Percentiles rank a stretch among this genome's conserved stretches.
phyloP scores from a whole-genome alignment of 768 basidiomycete species.

The Tricholoma furcatifolium region DNA sequence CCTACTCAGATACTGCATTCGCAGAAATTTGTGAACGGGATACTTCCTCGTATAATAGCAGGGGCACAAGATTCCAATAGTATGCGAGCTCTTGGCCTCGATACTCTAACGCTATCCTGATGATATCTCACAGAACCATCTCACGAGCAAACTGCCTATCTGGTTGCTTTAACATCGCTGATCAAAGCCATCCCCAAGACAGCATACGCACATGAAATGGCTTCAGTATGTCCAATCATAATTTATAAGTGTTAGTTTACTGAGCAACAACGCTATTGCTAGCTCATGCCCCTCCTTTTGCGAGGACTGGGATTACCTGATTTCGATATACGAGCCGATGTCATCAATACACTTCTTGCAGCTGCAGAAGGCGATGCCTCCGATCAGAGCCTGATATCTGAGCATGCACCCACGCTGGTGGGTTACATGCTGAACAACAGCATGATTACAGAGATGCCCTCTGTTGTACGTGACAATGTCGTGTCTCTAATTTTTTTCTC shows the following conservation, averaged over 20 bases:
- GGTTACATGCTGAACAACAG: conserved; percentile 69
- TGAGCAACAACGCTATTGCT: background rate
- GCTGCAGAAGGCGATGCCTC: conserved; percentile 61
- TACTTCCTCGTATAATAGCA: conserved; percentile 73
- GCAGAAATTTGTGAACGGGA: conserved; percentile 70
- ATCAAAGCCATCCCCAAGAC: conserved; percentile 78
- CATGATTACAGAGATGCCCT: conserved; percentile 46
- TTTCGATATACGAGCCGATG: conserved; percentile 68
- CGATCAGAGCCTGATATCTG: conserved; percentile 51
- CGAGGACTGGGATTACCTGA: conserved; percentile 81
- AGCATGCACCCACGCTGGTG: conserved; percentile 72
- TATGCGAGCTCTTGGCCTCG: conserved; percentile 30
- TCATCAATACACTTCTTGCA: conserved; percentile 75
- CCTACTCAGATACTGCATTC: conserved; percentile 60
- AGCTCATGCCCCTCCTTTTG: conserved; percentile 90
- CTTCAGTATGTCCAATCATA: conserved; percentile 39
- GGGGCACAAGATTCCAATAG: conserved; percentile 59
- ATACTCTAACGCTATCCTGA: background rate
- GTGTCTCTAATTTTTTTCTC: background rate
- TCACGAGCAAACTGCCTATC: conserved; percentile 59
- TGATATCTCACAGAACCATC: conserved; percentile 18
- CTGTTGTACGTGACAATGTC: conserved; percentile 46
- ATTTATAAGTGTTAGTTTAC: background rate
- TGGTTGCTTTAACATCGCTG: conserved; percentile 82
- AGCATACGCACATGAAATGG: conserved; percentile 68